phyloP scores from a whole-genome alignment of 148 eudicot genomes.

The Chenopodium album region DNA sequence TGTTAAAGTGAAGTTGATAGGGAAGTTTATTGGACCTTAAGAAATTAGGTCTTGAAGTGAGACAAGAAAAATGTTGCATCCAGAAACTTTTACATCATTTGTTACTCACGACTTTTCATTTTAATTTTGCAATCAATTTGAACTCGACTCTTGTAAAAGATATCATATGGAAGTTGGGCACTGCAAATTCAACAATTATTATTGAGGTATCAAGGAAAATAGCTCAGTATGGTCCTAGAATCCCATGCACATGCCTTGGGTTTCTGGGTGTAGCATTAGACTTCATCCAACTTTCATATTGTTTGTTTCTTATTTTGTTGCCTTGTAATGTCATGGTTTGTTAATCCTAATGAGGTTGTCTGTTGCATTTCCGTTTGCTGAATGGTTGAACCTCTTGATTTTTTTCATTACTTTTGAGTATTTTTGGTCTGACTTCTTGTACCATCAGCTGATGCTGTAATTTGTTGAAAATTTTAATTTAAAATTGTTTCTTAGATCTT shows the following conservation, averaged over 20 bases:
- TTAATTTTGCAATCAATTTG: too few relatives aligned
- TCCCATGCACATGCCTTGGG: neutral
- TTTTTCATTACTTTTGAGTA: neutral
- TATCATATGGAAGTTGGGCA: neutral
- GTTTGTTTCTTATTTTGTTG: neutral
- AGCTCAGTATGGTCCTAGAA: neutral
- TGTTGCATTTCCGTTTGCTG: neutral
- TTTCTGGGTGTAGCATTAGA: neutral
- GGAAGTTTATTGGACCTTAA: neutral
- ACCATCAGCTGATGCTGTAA: neutral
- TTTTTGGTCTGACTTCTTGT: neutral
- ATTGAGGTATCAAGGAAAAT: too few relatives aligned
- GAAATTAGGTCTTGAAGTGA: too few relatives aligned
- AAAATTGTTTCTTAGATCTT: neutral
- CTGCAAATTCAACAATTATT: neutral
- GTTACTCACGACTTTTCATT: too few relatives aligned
- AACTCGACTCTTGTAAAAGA: too few relatives aligned
- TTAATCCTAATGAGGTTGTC: neutral
- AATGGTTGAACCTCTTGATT: neutral
- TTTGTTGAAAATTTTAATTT: neutral
- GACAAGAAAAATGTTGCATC: too few relatives aligned
- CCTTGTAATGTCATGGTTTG: neutral
- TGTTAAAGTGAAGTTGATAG: neutral
- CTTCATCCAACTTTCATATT: neutral
- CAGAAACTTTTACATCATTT: too few relatives aligned